Evolutionary conservation across 2,329 filamentous ascomycete species (phyloP).

Genomic region (Atkinsonella texensis): DNA sequence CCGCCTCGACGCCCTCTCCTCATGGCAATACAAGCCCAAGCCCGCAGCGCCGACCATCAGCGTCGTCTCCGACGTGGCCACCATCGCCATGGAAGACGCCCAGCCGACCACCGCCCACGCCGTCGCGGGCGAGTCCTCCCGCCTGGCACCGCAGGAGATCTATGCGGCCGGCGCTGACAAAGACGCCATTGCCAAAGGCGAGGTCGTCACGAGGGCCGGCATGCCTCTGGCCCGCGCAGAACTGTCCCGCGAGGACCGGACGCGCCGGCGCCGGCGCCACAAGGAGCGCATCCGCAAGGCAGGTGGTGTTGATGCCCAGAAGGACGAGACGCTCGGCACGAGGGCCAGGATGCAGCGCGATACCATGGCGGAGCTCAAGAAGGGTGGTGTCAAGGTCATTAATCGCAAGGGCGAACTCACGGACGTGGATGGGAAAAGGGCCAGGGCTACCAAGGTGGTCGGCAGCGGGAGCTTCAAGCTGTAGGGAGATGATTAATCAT

Average conservation of each 20-base stretch:
- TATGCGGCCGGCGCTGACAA: conserved; percentile 72
- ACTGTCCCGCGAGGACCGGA: conserved; percentile 78
- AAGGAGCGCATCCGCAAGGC: conserved; percentile 76
- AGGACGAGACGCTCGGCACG: conserved; percentile 32
- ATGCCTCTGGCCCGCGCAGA: conserved; percentile 71
- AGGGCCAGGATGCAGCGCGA: conserved; percentile 37
- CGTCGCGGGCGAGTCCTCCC: conserved; percentile 54
- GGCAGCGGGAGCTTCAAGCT: conserved; percentile 51
- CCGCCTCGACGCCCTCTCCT: conserved; percentile 79
- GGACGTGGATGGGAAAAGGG: conserved; percentile 72
- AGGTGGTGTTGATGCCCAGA: conserved; percentile 28
- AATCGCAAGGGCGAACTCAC: conserved; percentile 78
- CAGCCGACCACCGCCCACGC: conserved; percentile 73
- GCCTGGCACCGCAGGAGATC: conserved; percentile 87
- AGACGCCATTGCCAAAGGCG: conserved; percentile 49
- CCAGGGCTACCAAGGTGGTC: conserved; percentile 37
- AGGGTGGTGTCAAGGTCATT: conserved; percentile 83
- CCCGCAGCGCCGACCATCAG: conserved; percentile 69
- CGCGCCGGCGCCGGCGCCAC: conserved; percentile 61
- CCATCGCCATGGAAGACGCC: conserved; percentile 88
- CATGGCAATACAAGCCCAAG: conserved; percentile 92
- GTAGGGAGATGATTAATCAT: conserved; percentile 19
- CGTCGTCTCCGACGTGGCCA: conserved; percentile 82
- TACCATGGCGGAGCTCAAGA: conserved; percentile 58
- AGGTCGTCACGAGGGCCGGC: conserved; percentile 68